Percentiles rank a stretch among this genome's conserved stretches.
These are phyloP conservation scores for Acanthochlamys bracteata DNA, from an alignment of 106 monocot species.

Conservation along the genomic window DNA sequence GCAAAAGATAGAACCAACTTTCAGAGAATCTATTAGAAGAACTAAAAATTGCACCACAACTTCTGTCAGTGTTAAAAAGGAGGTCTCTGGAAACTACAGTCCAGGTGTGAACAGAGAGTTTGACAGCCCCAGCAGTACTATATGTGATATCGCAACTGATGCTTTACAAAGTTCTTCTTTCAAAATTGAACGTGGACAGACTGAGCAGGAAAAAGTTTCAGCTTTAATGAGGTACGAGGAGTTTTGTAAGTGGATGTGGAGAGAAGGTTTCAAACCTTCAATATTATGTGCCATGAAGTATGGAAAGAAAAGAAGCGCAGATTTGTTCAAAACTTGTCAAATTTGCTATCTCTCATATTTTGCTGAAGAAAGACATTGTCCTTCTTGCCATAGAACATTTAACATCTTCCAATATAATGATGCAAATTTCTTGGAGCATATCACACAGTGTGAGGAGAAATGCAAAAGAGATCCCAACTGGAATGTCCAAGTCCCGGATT, in stretches of 20 bases:
- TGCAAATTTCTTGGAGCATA: slow-evolving; percentile 49
- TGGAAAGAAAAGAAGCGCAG: slow-evolving; percentile 65
- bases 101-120: slow-evolving; percentile 27
- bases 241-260: slow-evolving; percentile 76
- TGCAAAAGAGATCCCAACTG: slow-evolving; percentile 40
- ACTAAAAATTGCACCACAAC: slow-evolving; percentile 10
- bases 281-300: slow-evolving; percentile 63
- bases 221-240: slow-evolving; percentile 56
- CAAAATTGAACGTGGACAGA: slow-evolving; percentile 61
- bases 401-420: slow-evolving; percentile 41
- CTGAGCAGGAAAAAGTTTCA: slow-evolving; percentile 42
- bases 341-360: slow-evolving; percentile 61
- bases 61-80: slow-evolving; percentile 17
- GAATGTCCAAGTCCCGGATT: slow-evolving; percentile 31
- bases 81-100: slow-evolving; percentile 25
- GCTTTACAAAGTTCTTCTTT: slow-evolving; percentile 46
- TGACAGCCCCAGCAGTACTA: slow-evolving; percentile 55
- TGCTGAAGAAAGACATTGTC: slow-evolving; percentile 70
- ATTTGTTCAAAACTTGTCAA: slow-evolving; percentile 47
- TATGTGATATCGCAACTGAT: slow-evolving; percentile 34
- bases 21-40: slow-evolving; percentile 66
- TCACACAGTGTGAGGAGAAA: slow-evolving; percentile 43
- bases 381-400: slow-evolving; percentile 67
- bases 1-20: slow-evolving; percentile 67
- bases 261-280: slow-evolving; percentile 42